Evolutionary conservation across 345 rosid genomes (phyloP), one percentile per base, ranked within the genome.

Genomic region (Anastatica hierochuntica): DNA sequence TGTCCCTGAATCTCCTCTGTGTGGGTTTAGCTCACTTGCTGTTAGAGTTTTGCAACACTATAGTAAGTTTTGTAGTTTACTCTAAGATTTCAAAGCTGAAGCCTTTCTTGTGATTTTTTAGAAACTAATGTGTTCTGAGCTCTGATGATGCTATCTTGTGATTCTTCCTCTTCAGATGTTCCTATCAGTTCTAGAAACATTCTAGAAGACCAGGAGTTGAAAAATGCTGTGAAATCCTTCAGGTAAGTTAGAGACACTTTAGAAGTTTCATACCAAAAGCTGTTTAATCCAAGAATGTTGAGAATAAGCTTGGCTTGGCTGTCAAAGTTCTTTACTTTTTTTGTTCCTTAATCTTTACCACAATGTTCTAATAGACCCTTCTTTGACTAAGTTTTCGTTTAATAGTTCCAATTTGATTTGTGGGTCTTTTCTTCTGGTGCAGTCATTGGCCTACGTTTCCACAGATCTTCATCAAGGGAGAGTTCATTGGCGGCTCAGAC

Each of bases 361-460:
- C n/a, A n/a, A n/a, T n/a, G n/a, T n/a, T n/a, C n/a, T n/a, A n/a
- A n/a, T n/a, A n/a, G n/a, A n/a, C n/a, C n/a, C n/a, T n/a, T n/a
- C n/a, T n/a, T n/a, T n/a, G n/a, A n/a, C n/a, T n/a, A n/a, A n/a
- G n/a, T n/a, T n/a, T n/a, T n/a, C n/a, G n/a, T n/a, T n/a, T n/a
- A n/a, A n/a, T n/a, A n/a, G n/a, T n/a, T n/a, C n/a, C n/a, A n/a
- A n/a, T n/a, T 26, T 43, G n/a, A 18, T 46, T 17, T 41, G 52
- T 26, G 35, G 40, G 16, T 19, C 35, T 6, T 51, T 30, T 30
- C 39, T 38, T 67, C 10, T 6, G 57, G 16, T 73, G 75, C 78
- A 92, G 98, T 77, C 63, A 72, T 44, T 92, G 98, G 97, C 97
- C 98, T 4, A 92, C 98, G 31, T 92, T 88, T 70, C 98, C 98